Base-by-base conservation (phyloP, 2,329 filamentous ascomycete species). In the Beauveria varroae region DNA sequence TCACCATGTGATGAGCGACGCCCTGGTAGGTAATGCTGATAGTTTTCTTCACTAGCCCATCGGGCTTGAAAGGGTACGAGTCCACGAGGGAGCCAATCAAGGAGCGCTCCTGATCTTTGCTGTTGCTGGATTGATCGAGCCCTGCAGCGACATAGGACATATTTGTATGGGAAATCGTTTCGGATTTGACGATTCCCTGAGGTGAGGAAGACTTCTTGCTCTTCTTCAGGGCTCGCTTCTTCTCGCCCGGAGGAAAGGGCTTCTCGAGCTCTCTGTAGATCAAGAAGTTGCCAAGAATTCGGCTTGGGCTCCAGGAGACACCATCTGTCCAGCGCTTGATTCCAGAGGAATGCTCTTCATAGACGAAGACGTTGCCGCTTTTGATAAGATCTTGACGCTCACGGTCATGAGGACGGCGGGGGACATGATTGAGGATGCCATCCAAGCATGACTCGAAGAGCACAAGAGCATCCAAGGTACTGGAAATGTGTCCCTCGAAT, bases 251-350 rank as follows among this genome's bases (percentile, higher is more conserved):
- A 2, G 88, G 86, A 66, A 93, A 93, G 0, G 88, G 86, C 68
- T 88, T 86, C 64, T 89, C 84, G 49, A 96, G 81, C 72, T 96
- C 90, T 34, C 91, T 86, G 69, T 96, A 96, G 66, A 96, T 84
- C 49, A 96, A 81, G 67, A 91, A 96, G 71, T 95, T 95, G 62
- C 88, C 88, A 53, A 93, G 79, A 53, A 96, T 93, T 18, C 89
- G 87, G 73, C 88, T 96, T 0, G 93, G 93, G 67, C 90, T 96
- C 93, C 93, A 97, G 7, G 88, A 87, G 12, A 93, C 85, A 16
- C 93, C 92, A 67, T 97, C 93, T 0, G 92, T 96, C 93, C 93
- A 97, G 61, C 93, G 83, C 76, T 96, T 96, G 76, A 96, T 96
- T 5, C 91, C 91, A 0, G 92, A 96, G 0, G 90, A 87, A 64